Percentiles rank a stretch among this genome's conserved stretches.
phyloP scores from a whole-genome alignment of 2,329 filamentous ascomycete species.

The Fusarium denticulatum region DNA sequence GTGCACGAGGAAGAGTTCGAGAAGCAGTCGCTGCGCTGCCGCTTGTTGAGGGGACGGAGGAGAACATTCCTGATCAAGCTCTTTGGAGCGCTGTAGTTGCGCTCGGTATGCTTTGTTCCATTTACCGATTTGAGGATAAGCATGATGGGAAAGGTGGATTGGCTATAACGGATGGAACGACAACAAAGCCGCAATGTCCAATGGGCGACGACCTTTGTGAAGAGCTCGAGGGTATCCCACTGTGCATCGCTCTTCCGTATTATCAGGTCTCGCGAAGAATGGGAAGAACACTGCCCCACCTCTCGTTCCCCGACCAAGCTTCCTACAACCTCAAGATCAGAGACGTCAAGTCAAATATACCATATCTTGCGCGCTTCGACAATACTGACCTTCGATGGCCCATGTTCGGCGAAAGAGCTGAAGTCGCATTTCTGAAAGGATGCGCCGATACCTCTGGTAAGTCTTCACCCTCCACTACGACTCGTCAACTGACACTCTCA shows the following conservation, averaged over 20 bases:
- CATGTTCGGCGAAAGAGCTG: slow-evolving; percentile 62
- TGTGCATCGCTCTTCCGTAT: slow-evolving; percentile 60
- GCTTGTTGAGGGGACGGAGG: slow-evolving; percentile 58
- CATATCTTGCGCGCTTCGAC: slow-evolving; percentile 62
- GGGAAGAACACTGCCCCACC: slow-evolving; percentile 62
- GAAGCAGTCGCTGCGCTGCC: slow-evolving; percentile 60
- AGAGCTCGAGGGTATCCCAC: slow-evolving; percentile 60
- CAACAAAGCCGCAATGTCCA: slow-evolving; percentile 50
- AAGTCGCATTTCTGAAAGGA: slow-evolving; percentile 62
- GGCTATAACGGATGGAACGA: slow-evolving; percentile 42
- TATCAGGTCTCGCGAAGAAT: slow-evolving; percentile 61
- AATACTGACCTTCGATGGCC: slow-evolving; percentile 65
- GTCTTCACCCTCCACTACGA: accelerated
- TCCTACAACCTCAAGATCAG: slow-evolving; percentile 63
- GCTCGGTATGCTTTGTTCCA: slow-evolving; percentile 62
- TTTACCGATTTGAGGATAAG: slow-evolving; percentile 63
- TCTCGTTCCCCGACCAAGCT: slow-evolving; percentile 63
- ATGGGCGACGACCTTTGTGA: slow-evolving; percentile 63
- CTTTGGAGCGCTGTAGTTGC: slow-evolving; percentile 64
- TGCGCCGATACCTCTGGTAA: slow-evolving; percentile 55
- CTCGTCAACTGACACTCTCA: accelerated
- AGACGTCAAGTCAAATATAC: slow-evolving; percentile 58
- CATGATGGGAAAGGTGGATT: slow-evolving; percentile 64
- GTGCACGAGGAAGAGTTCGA: slow-evolving; percentile 60
- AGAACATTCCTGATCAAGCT: slow-evolving; percentile 61